Evolutionary conservation across 345 rosid species (phyloP).

Genomic region (Nasturtium officinale): DNA sequence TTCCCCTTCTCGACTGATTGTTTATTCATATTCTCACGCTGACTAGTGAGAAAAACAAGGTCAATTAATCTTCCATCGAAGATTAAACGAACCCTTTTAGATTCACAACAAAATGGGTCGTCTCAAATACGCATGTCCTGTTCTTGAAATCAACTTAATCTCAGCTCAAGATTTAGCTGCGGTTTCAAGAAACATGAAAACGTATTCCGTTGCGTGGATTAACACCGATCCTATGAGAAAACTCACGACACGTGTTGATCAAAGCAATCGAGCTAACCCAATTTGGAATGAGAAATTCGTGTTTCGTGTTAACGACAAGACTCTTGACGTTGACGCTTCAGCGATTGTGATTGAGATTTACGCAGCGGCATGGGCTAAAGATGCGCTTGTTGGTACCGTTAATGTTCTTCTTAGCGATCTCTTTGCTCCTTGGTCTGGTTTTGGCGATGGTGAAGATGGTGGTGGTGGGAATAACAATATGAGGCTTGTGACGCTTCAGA

Average conservation of each 20-base stretch:
- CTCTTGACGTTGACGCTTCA: conserved; percentile 57
- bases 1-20: conserved; percentile 26
- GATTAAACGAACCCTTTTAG: conserved; percentile 25
- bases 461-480: conserved; percentile 38
- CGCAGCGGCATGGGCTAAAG: conserved; percentile 86
- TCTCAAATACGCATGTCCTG: conserved; percentile 53
- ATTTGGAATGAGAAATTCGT: conserved; percentile 89
- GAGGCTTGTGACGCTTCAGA: conserved; percentile 54
- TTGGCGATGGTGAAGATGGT: conserved; percentile 29
- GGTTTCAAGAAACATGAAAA: conserved; percentile 74
- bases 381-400: conserved; percentile 68
- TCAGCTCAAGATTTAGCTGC: conserved; percentile 82
- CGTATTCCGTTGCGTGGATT: conserved; percentile 83
- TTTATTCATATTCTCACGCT: conserved; percentile 23
- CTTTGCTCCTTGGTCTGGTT: conserved; percentile 46
- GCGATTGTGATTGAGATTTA: conserved; percentile 75
- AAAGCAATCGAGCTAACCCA: conserved; percentile 62
- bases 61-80: conserved; percentile 12
- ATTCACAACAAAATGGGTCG: conserved; percentile 15
- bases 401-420: conserved; percentile 62
- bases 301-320: conserved; percentile 71
- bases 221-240: conserved; percentile 66
- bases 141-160: conserved; percentile 69
- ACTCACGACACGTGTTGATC: conserved; percentile 73
- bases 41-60: conserved; percentile 17